phyloP scores from a whole-genome alignment of 768 basidiomycete species.

The Lyophyllum atratum region DNA sequence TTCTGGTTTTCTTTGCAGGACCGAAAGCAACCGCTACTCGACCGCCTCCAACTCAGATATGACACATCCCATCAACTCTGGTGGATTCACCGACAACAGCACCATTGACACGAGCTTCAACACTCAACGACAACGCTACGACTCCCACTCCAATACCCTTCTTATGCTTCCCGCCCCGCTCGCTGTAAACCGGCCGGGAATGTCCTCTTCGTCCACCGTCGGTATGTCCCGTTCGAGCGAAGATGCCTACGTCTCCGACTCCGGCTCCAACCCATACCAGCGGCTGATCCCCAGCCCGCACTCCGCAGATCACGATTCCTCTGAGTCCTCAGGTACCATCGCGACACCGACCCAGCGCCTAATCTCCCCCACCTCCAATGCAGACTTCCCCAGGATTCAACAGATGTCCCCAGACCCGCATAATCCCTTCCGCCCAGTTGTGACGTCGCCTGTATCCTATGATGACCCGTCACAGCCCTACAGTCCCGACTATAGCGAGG shows the following conservation, averaged over 20 bases:
- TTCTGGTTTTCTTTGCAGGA: constrained; percentile 18
- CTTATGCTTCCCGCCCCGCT: constrained; percentile 78
- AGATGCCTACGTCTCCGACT: constrained; percentile 45
- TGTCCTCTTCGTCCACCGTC: constrained; percentile 51
- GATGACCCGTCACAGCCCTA: constrained; percentile 20
- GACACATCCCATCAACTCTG: constrained; percentile 54
- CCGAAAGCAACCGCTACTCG: constrained; percentile 65
- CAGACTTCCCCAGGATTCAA: constrained; percentile 20
- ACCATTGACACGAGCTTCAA: constrained; percentile 59
- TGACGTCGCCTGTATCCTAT: constrained; percentile 36
- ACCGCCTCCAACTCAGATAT: constrained; percentile 77
- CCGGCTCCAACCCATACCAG: constrained; percentile 41
- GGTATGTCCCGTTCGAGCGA: constrained; percentile 49
- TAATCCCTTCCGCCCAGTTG: constrained; percentile 57
- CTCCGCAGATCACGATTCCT: constrained; percentile 39
- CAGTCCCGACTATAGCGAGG: constrained; percentile 35
- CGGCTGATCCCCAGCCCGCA: constrained; percentile 45
- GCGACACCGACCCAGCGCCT: constrained; percentile 23
- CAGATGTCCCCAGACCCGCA: constrained; percentile 22
- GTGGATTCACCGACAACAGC: constrained; percentile 52
- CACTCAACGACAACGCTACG: constrained; percentile 58
- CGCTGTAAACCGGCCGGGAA: constrained; percentile 54
- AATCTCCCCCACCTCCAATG: constrained; percentile 25
- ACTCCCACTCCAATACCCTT: constrained; percentile 56
- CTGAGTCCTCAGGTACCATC: constrained; percentile 31